Conservation (phyloP, 1,284 basidiomycete species). For the Cutaneotrichosporon cyanovorans region DNA sequence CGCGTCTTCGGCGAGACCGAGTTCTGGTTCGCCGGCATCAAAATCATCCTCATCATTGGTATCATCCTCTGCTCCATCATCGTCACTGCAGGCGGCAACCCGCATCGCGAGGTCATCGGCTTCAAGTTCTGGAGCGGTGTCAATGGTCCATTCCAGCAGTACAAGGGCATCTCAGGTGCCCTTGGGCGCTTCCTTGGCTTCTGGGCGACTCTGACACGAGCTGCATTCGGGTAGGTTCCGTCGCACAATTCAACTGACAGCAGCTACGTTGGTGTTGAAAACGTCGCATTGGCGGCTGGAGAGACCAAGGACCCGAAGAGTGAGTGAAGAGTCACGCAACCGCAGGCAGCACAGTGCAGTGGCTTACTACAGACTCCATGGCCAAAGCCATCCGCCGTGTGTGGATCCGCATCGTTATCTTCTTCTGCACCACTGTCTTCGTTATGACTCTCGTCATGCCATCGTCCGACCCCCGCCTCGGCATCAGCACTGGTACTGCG, state of each 20-base stretch:
- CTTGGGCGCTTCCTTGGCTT: constrained; percentile 51
- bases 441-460: constrained; percentile 72
- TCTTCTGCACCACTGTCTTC: constrained; percentile 58
- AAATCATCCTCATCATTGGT: constrained; percentile 65
- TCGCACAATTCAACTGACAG: no score
- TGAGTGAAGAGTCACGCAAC: no score
- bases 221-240: constrained; percentile 44
- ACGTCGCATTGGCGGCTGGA: constrained; percentile 30
- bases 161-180: constrained; percentile 38
- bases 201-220: constrained; percentile 49
- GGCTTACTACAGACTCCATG: constrained; percentile 57
- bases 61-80: constrained; percentile 55
- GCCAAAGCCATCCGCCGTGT: constrained; percentile 67
- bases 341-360: no score
- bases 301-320: constrained; percentile 54
- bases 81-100: constrained; percentile 50
- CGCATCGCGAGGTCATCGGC: constrained; percentile 41
- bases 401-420: constrained; percentile 61
- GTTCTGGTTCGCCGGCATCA: constrained; percentile 54
- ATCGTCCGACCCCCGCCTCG: constrained; percentile 55
- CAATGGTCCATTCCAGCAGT: constrained; percentile 46
- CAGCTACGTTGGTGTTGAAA: constrained; percentile 36
- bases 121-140: constrained; percentile 49
- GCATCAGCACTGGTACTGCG: constrained; percentile 55
- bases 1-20: constrained; percentile 48